Base-by-base conservation (phyloP, 208 protist genomes). In the Acanthamoeba royreba region DNA sequence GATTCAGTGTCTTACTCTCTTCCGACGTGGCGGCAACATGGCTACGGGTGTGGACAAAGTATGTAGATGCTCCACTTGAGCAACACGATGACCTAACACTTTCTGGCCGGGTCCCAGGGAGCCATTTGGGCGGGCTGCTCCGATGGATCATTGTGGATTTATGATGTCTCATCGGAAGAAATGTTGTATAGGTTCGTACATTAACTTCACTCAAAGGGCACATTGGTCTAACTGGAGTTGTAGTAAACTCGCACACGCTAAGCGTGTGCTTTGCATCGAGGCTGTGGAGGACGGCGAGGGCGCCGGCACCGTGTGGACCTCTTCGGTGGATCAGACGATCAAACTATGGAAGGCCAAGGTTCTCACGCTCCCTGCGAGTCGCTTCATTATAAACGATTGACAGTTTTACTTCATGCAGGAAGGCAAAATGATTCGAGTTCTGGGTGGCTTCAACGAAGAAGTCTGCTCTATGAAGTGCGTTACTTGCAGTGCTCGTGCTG, bases 291-390 rank as follows among this genome's bases (percentile, higher is more conserved):
- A 45, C 13, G 66, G 38, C 66, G 15, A 40, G n/a, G 0, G 13
- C 4, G 61, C 13, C 8, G 69, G 69, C 31, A 25, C 8, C 43
- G 77, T 87, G 31, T 87, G 77, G 77, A 87, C 77, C 2, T 87
- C 77, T 58, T 87, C 77, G 15, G 45, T 87, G 28, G 77, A 87
- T n/a, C 42, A 87, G 17, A 87, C 77, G 8, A 87, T 87, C 42
- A 87, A 87, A 25, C 47, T 87, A 1, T 87, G 77, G 77, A 87
- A 87, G 38, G 77, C 77, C 43, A 87, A 87, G 77, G 77, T 87
- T 74, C n/a, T n/a, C n/a, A n/a, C n/a, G n/a, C n/a, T n/a, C n/a
- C n/a, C n/a, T n/a, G n/a, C n/a, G n/a, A n/a, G n/a, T n/a, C n/a
- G n/a, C n/a, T n/a, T n/a, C n/a, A n/a, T n/a, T n/a, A n/a, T n/a